These are phyloP conservation scores for Daedaleopsis sinensis DNA, from an alignment of 768 basidiomycete genomes.

Conservation along the genomic window DNA sequence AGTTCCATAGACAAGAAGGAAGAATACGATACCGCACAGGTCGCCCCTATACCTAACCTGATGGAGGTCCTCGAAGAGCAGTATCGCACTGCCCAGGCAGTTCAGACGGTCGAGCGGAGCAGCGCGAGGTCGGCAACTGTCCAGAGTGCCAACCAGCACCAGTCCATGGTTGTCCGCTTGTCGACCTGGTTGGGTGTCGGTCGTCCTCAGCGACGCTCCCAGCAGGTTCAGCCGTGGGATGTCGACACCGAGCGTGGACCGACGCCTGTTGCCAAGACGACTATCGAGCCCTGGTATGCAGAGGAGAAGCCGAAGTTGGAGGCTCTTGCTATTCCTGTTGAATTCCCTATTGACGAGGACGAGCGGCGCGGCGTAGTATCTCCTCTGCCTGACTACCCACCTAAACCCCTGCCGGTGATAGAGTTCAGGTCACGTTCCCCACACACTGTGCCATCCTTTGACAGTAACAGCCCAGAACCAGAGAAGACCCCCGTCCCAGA, in stretches of 20 bases:
- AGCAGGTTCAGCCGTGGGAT: slow-evolving; percentile 15
- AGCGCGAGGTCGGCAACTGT: slow-evolving; percentile 12
- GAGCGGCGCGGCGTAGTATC: slow-evolving; percentile 19
- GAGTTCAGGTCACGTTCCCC: slow-evolving; percentile 3
- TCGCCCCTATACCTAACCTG: neutral
- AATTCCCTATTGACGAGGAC: slow-evolving; percentile 11
- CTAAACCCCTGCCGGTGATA: neutral
- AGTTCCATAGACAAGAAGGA: slow-evolving; percentile 1
- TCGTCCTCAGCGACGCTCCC: slow-evolving; percentile 10
- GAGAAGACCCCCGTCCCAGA: slow-evolving; percentile 4
- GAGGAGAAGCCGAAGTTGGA: slow-evolving; percentile 1
- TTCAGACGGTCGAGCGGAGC: slow-evolving; percentile 13
- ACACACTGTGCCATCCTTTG: neutral
- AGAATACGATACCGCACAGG: neutral
- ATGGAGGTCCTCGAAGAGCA: slow-evolving; percentile 14
- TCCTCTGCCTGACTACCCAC: slow-evolving; percentile 6
- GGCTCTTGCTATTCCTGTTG: slow-evolving; percentile 5
- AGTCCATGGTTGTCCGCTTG: slow-evolving; percentile 19
- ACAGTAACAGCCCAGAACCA: neutral
- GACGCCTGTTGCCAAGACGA: neutral
- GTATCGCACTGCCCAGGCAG: slow-evolving; percentile 9
- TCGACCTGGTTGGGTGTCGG: slow-evolving; percentile 18
- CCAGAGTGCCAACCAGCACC: slow-evolving; percentile 7
- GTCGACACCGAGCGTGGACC: slow-evolving; percentile 18
- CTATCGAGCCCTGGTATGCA: neutral